Percentiles rank a stretch among this genome's conserved stretches.
Conservation (phyloP, 257 asterid species). For the Anisodus tanguticus region DNA sequence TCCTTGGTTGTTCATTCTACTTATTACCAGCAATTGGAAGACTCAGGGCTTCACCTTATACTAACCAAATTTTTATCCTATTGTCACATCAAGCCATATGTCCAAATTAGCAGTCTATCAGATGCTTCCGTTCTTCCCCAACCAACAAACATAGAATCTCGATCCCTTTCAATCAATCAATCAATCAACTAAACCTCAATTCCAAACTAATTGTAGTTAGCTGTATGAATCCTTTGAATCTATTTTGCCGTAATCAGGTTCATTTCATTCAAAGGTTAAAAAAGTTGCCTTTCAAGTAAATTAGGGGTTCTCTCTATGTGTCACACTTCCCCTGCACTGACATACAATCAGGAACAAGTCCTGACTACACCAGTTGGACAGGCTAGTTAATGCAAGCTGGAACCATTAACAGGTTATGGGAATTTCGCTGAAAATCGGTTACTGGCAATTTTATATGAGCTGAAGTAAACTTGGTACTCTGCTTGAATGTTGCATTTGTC, state of each 20-base stretch:
- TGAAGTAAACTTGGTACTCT: background rate
- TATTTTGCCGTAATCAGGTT: background rate
- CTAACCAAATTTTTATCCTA: background rate
- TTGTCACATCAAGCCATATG: background rate
- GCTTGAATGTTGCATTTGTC: background rate
- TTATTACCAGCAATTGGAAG: background rate
- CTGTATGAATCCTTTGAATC: background rate
- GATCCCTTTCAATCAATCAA: background rate
- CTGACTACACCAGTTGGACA: background rate
- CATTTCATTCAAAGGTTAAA: background rate
- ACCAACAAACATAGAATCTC: background rate
- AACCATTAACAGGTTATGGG: background rate
- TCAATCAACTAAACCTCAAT: background rate
- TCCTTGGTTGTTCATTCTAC: background rate
- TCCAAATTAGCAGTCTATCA: background rate
- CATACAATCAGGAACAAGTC: constrained; percentile 13
- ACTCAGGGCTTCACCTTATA: constrained; percentile 6
- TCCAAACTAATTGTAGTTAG: background rate
- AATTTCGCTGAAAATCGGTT: background rate
- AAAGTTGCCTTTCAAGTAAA: background rate
- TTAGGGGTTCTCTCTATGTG: background rate
- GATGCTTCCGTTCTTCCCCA: background rate
- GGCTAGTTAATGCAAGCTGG: background rate
- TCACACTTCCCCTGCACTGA: background rate
- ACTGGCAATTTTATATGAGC: background rate